Conservation (phyloP, 148 eudicot species). For the Drosera capensis region DNA sequence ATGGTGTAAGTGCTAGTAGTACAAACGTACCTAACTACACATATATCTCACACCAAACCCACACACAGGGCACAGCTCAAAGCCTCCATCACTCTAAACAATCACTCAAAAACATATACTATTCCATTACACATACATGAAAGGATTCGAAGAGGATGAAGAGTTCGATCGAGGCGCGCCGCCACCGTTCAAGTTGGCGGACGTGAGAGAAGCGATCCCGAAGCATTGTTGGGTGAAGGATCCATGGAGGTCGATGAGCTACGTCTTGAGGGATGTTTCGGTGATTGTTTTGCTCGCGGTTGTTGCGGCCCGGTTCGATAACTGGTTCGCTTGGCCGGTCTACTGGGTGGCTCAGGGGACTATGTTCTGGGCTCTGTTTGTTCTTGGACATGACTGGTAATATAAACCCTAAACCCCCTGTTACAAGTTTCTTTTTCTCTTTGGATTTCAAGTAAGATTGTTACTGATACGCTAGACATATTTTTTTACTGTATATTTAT, state of each 20-base stretch:
- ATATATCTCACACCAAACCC: too few species aligned
- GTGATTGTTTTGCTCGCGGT: slow-evolving; percentile 52
- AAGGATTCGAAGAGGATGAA: not conserved
- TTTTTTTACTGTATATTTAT: too few species aligned
- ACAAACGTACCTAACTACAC: too few species aligned
- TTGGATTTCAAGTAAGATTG: not conserved
- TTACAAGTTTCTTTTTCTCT: not conserved
- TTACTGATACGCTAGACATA: not conserved
- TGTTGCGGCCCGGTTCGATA: slow-evolving; percentile 34
- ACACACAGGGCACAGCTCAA: too few species aligned
- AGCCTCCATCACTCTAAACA: too few species aligned
- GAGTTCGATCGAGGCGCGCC: slow-evolving; percentile 35
- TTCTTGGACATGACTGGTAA: slow-evolving; percentile 83
- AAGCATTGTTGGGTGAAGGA: slow-evolving; percentile 76
- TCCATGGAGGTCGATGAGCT: slow-evolving; percentile 63
- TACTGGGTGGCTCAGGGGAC: slow-evolving; percentile 76
- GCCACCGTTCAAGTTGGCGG: slow-evolving; percentile 46
- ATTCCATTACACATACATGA: too few species aligned
- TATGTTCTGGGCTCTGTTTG: slow-evolving; percentile 90
- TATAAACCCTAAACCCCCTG: not conserved
- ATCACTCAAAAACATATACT: too few species aligned
- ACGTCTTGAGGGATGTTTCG: slow-evolving; percentile 53
- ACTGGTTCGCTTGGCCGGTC: slow-evolving; percentile 61
- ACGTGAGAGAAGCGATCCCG: slow-evolving; percentile 47
- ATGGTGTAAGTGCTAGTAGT: too few species aligned